Evolutionary conservation across 352 stramenopile genomes (phyloP), one percentile per base, ranked within the genome.

Genomic region (Globisporangium echinulatum): DNA sequence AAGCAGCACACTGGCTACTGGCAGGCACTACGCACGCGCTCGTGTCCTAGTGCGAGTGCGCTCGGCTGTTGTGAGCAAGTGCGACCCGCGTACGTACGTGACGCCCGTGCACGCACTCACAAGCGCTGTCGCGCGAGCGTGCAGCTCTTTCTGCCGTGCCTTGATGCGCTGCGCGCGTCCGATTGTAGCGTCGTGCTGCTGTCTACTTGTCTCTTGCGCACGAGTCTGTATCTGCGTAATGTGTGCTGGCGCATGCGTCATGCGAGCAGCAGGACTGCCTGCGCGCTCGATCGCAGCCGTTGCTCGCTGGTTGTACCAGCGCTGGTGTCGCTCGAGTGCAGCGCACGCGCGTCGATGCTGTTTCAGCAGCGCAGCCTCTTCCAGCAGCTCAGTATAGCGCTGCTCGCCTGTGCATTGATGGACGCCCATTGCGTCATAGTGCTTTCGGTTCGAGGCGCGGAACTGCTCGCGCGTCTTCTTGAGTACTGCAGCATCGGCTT

Each of bases 1-100:
- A 3, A 33, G 25, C 25, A 33, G 25, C 25, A 33, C 25, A 33
- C 25, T 33, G 25, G 25, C 46, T 49, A 49, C 46, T 50, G 25
- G 7, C 15, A 4, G 25, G 5, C 46, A 50, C 19, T 50, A 36
- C 43, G n/a, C 43, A 6, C 43, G 43, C 25, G 25, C 25, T 33
- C 25, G 25, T 33, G 25, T 33, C 25, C 25, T 33, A 33, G 25
- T 33, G 25, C 25, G 25, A 33, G 25, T 33, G 19, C 57, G 49
- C 17, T 49, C 49, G 14, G 56, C 40, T 56, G 25, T 33, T 33
- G 74, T 74, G 0, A 86, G 59, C 5, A 88, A 48, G 55, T 72
- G 84, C 0, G 78, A 88, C 1, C 78, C 78, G 9, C 52, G 61
- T 5, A 76, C 64, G 51, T 82, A 86, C 59, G 53, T 38, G 37